These are phyloP conservation scores for Pseudocercospora crystallina DNA, from an alignment of 2,329 filamentous ascomycete genomes.

Conservation along the genomic window DNA sequence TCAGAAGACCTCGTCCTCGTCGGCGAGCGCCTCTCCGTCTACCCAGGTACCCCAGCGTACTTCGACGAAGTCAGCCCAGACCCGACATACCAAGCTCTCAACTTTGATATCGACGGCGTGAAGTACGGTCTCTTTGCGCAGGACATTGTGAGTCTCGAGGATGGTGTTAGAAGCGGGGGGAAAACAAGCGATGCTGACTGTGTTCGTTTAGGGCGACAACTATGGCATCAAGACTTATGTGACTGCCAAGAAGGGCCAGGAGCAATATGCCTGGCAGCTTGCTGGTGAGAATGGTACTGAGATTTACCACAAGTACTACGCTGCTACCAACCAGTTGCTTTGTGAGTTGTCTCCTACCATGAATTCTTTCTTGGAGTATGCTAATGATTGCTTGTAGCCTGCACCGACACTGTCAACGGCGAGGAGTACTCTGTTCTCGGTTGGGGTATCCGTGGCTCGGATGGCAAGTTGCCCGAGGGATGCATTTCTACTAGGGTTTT, in stretches of 20 bases:
- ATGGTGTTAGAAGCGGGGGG: neutral
- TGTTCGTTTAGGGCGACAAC: constrained; percentile 2
- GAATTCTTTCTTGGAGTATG: neutral
- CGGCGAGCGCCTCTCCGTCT: constrained; percentile 12
- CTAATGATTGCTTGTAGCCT: constrained; percentile 1
- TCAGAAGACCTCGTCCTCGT: constrained; percentile 3
- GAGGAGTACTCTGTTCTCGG: constrained; percentile 1
- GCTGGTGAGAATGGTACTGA: neutral
- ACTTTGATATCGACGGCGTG: constrained; percentile 8
- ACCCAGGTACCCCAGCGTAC: constrained; percentile 12
- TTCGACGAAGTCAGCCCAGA: neutral
- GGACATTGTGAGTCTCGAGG: constrained; percentile 2
- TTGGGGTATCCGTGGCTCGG: constrained; percentile 3
- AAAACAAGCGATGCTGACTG: too few relatives aligned
- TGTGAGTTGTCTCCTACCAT: neutral
- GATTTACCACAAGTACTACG: constrained; percentile 4
- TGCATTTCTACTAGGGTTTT: constrained; percentile 1
- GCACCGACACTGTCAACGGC: constrained; percentile 9
- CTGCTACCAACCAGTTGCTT: constrained; percentile 8
- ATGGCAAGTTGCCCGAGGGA: constrained; percentile 2
- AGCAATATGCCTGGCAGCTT: constrained; percentile 4
- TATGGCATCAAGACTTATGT: constrained; percentile 6
- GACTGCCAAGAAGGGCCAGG: neutral
- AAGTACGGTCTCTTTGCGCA: constrained; percentile 3
- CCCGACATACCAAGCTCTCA: neutral